These are phyloP conservation scores for Suhomyces canberraensis DNA, from an alignment of 805 yeast genomes.

Conservation along the genomic window DNA sequence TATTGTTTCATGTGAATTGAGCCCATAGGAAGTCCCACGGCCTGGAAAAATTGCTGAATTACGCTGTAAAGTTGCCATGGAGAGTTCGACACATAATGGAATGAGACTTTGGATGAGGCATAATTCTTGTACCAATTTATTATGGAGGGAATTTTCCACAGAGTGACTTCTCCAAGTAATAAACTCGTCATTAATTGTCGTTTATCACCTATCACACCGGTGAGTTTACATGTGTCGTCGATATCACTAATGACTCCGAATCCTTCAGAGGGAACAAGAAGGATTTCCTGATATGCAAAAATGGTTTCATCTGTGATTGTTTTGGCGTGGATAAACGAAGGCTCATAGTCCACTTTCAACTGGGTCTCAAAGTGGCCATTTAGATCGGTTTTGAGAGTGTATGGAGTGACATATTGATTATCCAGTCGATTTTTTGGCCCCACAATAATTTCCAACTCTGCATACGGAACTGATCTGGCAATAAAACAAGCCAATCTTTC, in stretches of 20 bases:
- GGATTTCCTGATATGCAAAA: conserved; percentile 43
- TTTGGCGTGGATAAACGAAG: conserved; percentile 54
- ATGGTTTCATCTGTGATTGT: conserved; percentile 47
- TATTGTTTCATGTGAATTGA: conserved; percentile 87
- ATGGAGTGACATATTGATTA: conserved; percentile 23
- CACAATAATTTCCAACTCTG: conserved; percentile 52
- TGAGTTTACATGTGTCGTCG: conserved; percentile 88
- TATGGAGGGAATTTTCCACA: conserved; percentile 75
- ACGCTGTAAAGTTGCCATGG: conserved; percentile 84
- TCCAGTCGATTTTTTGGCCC: conserved; percentile 44
- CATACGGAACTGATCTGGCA: conserved; percentile 59
- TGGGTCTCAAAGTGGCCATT: conserved; percentile 64
- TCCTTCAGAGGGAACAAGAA: conserved; percentile 46
- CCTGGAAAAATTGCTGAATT: conserved; percentile 53
- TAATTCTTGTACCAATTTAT: conserved; percentile 63
- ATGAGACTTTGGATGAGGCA: conserved; percentile 45
- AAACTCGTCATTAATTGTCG: conserved; percentile 77
- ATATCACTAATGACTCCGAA: conserved; percentile 82
- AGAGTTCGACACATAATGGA: conserved; percentile 93
- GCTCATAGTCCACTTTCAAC: conserved; percentile 55
- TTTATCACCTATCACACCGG: conserved; percentile 89
- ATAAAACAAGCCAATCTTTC: conserved; percentile 70
- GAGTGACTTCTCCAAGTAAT: conserved; percentile 59
- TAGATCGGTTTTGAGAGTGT: conserved; percentile 50
- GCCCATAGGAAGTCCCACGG: conserved; percentile 66